These are phyloP conservation scores for Starmerella sirachaensis DNA, from an alignment of 805 yeast genomes.

Conservation along the genomic window DNA sequence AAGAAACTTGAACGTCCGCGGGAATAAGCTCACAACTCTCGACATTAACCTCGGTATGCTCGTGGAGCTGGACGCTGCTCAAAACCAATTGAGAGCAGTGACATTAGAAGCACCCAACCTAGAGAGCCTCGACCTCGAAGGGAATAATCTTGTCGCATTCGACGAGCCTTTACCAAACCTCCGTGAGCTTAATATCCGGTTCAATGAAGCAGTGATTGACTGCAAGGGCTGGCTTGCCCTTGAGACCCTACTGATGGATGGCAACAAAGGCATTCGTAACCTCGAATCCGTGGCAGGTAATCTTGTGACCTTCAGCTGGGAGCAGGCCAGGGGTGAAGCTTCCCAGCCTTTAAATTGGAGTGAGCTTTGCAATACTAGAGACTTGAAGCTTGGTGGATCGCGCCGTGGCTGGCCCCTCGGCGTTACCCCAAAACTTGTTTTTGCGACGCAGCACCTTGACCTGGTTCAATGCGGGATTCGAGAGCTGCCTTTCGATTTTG, in stretches of 20 bases:
- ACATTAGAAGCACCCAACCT: conserved; percentile 18
- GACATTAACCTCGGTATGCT: conserved; percentile 16
- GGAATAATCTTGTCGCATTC: conserved; percentile 14
- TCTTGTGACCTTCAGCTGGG: conserved; percentile 20
- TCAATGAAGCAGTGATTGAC: conserved; percentile 19
- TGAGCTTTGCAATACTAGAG: conserved; percentile 12
- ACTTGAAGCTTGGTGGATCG: conserved; percentile 14
- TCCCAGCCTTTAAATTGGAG: neutral
- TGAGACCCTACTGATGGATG: conserved; percentile 21
- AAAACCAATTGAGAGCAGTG: conserved; percentile 17
- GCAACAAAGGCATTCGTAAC: conserved; percentile 14
- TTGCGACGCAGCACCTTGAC: conserved; percentile 22
- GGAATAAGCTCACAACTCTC: conserved; percentile 16
- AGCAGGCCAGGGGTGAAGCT: conserved; percentile 5
- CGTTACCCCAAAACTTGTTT: conserved; percentile 1
- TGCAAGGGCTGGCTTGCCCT: conserved; percentile 17
- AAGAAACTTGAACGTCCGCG: conserved; percentile 16
- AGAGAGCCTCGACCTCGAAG: conserved; percentile 18
- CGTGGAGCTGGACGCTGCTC: conserved; percentile 18
- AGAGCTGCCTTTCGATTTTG: conserved; percentile 18
- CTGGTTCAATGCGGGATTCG: conserved; percentile 11
- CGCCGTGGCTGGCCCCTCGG: conserved; percentile 10
- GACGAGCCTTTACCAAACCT: conserved; percentile 17
- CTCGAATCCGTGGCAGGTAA: conserved; percentile 11
- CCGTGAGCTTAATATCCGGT: conserved; percentile 15